phyloP scores from a whole-genome alignment of 2,329 filamentous ascomycete genomes.

The Aspergillus caelatus region DNA sequence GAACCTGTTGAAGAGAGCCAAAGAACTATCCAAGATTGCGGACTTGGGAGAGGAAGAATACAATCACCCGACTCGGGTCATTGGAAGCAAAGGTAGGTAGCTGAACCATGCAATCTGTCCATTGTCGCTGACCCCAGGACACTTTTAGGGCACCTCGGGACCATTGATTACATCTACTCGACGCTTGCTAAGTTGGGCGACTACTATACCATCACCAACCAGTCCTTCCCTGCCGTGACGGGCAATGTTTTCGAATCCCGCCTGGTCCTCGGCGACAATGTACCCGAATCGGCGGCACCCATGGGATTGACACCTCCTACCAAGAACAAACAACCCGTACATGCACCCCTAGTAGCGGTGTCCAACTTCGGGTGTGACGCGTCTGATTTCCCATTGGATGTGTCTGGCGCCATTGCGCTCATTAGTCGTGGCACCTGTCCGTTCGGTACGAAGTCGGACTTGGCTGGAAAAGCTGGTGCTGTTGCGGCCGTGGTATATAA shows the following conservation, averaged over 20 bases:
- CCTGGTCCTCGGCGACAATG: constrained; percentile 59
- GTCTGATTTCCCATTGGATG: constrained; percentile 62
- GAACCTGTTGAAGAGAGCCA: constrained; percentile 61
- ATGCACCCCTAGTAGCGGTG: constrained; percentile 56
- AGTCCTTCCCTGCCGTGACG: constrained; percentile 63
- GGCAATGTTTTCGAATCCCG: constrained; percentile 64
- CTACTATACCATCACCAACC: constrained; percentile 44
- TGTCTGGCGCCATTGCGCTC: constrained; percentile 68
- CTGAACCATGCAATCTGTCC: neutral
- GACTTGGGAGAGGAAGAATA: constrained; percentile 62
- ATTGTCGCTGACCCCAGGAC: neutral
- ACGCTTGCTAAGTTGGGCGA: constrained; percentile 48
- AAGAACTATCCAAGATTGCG: constrained; percentile 65
- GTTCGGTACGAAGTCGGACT: constrained; percentile 71
- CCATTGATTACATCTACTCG: constrained; percentile 64
- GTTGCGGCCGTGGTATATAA: constrained; percentile 75
- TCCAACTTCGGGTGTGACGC: constrained; percentile 64
- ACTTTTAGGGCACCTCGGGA: constrained; percentile 58
- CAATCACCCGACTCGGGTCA: constrained; percentile 70
- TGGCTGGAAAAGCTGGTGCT: constrained; percentile 72
- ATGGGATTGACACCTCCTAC: constrained; percentile 65
- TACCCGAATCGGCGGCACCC: constrained; percentile 57
- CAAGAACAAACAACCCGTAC: constrained; percentile 33
- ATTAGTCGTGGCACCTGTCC: constrained; percentile 70
- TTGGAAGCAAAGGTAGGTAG: constrained; percentile 62